Conservation (phyloP, 1,139 yeast species). For the Candida tetrigidarum region DNA sequence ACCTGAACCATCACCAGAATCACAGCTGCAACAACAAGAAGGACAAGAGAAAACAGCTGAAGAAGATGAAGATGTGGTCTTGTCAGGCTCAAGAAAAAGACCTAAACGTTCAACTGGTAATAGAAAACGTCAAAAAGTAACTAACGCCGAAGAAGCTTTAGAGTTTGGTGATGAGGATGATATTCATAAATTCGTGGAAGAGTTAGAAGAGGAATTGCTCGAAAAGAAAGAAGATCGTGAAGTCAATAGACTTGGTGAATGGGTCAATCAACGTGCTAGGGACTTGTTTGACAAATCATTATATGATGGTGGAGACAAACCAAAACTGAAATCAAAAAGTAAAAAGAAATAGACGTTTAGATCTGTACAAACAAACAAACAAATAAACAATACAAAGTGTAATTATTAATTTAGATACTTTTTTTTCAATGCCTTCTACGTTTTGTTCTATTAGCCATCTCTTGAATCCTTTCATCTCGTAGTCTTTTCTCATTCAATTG, state of each 20-base stretch:
- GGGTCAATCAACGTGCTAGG: conserved; percentile 64
- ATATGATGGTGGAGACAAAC: conserved; percentile 59
- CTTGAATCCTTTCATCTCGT: conserved; percentile 69
- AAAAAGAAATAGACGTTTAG: conserved; percentile 14
- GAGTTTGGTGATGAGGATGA: conserved; percentile 34
- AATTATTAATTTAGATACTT: too few relatives aligned
- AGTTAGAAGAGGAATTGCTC: conserved; percentile 31
- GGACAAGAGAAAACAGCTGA: conserved; percentile 13
- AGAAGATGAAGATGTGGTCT: conserved; percentile 25
- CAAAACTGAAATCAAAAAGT: conserved; percentile 26
- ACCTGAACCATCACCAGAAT: conserved; percentile 7
- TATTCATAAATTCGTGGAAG: conserved; percentile 29
- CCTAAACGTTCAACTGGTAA: conserved; percentile 21
- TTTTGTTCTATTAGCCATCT: conserved; percentile 50
- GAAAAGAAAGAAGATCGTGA: conserved; percentile 42
- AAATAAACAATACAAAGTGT: background rate
- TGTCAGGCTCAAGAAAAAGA: conserved; percentile 33
- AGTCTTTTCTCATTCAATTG: conserved; percentile 29
- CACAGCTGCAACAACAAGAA: background rate
- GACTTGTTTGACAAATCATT: conserved; percentile 55
- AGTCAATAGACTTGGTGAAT: conserved; percentile 52
- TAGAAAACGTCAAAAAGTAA: conserved; percentile 28
- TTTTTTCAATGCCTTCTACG: conserved; percentile 20
- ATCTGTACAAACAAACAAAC: background rate
- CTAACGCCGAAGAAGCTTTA: conserved; percentile 31